These are phyloP conservation scores for Lophiostoma macrostomum DNA, from an alignment of 495 filamentous ascomycete genomes.

Conservation along the genomic window DNA sequence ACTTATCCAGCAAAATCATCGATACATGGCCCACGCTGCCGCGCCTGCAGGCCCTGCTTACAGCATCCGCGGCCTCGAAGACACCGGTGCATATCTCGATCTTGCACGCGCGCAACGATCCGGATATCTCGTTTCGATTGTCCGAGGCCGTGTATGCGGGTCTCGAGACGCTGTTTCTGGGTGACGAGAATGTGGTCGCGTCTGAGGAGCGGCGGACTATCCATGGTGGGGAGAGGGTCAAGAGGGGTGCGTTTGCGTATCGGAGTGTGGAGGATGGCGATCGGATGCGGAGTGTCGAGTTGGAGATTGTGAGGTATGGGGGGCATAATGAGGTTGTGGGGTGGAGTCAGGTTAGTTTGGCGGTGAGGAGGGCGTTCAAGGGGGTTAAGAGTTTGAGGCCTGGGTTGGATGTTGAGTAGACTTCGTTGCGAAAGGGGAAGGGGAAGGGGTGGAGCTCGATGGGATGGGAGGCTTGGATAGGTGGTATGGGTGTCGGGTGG, in stretches of 20 bases:
- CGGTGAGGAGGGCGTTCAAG: slow-evolving; percentile 64
- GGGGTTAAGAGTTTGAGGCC: slow-evolving; percentile 37
- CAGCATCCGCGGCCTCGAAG: slow-evolving; percentile 1
- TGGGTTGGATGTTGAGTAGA: slow-evolving; percentile 18
- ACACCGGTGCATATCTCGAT: slow-evolving; percentile 15
- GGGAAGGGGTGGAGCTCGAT: neutral
- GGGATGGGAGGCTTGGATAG: neutral
- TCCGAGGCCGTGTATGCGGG: slow-evolving; percentile 32
- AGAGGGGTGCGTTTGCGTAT: slow-evolving; percentile 29
- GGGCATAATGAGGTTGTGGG: slow-evolving; percentile 59
- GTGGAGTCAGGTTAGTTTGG: slow-evolving; percentile 55
- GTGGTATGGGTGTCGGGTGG: no score
- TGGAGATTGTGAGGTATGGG: slow-evolving; percentile 56
- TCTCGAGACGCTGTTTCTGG: slow-evolving; percentile 37
- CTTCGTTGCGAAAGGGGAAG: no score
- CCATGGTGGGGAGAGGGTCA: slow-evolving; percentile 37
- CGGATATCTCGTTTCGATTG: slow-evolving; percentile 38
- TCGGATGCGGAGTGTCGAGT: slow-evolving; percentile 43
- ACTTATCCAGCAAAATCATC: slow-evolving; percentile 48
- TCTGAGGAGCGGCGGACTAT: slow-evolving; percentile 32
- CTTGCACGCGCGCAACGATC: slow-evolving; percentile 39
- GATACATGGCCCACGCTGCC: slow-evolving; percentile 57
- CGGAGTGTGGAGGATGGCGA: slow-evolving; percentile 20
- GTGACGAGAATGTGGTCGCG: slow-evolving; percentile 41
- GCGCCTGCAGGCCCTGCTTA: slow-evolving; percentile 42